Evolutionary conservation across 1,284 basidiomycete genomes (phyloP), one percentile per base, ranked within the genome.

Genomic region (Apiotrichum veenhuisii): DNA sequence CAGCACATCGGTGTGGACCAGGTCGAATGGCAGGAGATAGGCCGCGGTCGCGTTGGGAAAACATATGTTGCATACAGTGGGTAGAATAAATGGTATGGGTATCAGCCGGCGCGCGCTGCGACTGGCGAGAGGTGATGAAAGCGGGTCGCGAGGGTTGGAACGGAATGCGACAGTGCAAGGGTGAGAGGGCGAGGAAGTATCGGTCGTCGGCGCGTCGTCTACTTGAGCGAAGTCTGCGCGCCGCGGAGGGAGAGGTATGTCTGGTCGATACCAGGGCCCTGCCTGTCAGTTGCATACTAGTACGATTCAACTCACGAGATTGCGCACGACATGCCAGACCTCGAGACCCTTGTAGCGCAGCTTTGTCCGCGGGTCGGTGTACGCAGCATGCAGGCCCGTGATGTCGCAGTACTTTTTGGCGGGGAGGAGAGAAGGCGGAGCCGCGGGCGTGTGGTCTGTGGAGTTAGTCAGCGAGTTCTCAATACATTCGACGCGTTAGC

Each of bases 381-480:
- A 79, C 11, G 63, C 64, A 9, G 76, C 77, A 27, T 71, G 76
- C 20, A 81, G 71, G 4, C 80, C 80, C 0, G 80, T 81, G 50
- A 81, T 74, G 60, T 81, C 80, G 71, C 80, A 81, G 68, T 80
- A 81, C 60, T 77, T 79, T 60, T 78, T 79, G 3, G 74, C 58
- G 2, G 78, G 78, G 3, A 78, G 59, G 17, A 77, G 67, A 11
- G 72, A 74, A 0, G 76, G 75, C 11, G 74, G 74, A 3, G 75
- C 75, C 3, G 71, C 64, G 7, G 73, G 74, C 2, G 77, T 76
- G 49, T 73, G 70, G 62, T 76, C 76, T 76, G 57, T 38, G 14
- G 5, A 26, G 11, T 37, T 42, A 52, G 50, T 34, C 17, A n/a
- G n/a, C 41, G 5, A 2, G n/a, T 11, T 27, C 25, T 44, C 26